Conservation (phyloP, 768 basidiomycete genomes). For the Crucibulum laeve region DNA sequence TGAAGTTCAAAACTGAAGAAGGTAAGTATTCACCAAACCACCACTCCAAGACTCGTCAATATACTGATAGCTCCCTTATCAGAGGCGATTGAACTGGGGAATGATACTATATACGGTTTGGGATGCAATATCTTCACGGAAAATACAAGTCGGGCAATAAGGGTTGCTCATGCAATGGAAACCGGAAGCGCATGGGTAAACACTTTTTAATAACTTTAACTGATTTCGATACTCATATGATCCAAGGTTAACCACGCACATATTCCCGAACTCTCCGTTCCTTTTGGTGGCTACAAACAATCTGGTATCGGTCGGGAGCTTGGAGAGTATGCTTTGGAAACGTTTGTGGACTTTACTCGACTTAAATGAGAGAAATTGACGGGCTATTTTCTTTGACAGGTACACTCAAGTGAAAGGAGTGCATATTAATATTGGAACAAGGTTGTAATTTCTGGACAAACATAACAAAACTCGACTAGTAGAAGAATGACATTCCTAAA, state of each 20-base stretch:
- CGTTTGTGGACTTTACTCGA: no score
- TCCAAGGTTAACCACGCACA: constrained; percentile 44
- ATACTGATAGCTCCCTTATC: constrained; percentile 29
- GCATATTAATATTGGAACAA: no score
- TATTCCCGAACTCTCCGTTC: constrained; percentile 48
- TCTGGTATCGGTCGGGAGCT: constrained; percentile 78
- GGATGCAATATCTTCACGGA: constrained; percentile 84
- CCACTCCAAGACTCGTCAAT: not conserved
- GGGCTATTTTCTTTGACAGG: no score
- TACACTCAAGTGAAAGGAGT: no score
- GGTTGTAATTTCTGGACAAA: no score
- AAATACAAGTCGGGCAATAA: constrained; percentile 70
- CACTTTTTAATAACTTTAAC: not conserved
- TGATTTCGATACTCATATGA: not conserved
- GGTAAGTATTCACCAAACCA: constrained; percentile 9
- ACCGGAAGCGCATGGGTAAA: constrained; percentile 78
- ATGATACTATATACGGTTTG: constrained; percentile 85
- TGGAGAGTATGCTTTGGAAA: constrained; percentile 70
- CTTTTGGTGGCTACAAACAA: constrained; percentile 87
- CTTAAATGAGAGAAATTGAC: no score
- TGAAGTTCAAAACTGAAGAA: constrained; percentile 69
- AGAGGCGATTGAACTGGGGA: constrained; percentile 70
- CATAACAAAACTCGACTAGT: no score
- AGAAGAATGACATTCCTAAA: no score
- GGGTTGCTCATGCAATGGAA: constrained; percentile 67